These are phyloP conservation scores for Elsinoe fawcettii DNA, from an alignment of 2,329 filamentous ascomycete genomes.

Conservation along the genomic window DNA sequence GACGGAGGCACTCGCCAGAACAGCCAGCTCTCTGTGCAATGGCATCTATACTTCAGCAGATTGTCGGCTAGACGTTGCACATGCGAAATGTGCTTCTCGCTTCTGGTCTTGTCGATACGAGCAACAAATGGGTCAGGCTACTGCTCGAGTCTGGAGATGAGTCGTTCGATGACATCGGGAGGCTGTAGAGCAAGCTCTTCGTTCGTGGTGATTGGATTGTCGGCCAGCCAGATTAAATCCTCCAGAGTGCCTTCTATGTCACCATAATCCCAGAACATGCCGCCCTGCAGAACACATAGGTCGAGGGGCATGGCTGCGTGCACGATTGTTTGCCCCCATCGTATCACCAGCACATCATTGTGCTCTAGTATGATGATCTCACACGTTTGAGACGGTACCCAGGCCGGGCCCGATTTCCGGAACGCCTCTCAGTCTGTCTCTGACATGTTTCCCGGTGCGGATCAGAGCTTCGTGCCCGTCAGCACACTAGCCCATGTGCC, in stretches of 20 bases:
- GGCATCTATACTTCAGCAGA: background rate
- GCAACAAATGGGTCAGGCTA: background rate
- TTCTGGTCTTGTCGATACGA: background rate
- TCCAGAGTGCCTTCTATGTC: background rate
- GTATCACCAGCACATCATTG: background rate
- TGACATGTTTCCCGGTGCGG: background rate
- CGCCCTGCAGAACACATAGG: background rate
- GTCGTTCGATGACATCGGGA: background rate
- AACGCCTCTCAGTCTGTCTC: background rate
- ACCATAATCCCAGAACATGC: background rate
- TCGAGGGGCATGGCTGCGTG: background rate
- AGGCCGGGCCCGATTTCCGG: background rate
- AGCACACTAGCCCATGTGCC: background rate
- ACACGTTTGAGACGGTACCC: background rate
- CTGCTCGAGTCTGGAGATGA: background rate
- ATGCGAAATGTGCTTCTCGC: background rate
- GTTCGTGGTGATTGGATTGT: background rate
- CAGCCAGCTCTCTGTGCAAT: no score
- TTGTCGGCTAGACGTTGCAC: background rate
- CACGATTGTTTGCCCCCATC: background rate
- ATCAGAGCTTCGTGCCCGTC: background rate
- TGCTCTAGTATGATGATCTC: background rate
- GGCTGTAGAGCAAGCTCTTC: background rate
- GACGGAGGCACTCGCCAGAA: no score
- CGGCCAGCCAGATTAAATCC: background rate